phyloP scores from a whole-genome alignment of 1,139 yeast species.

The Protomyces inundatus region DNA sequence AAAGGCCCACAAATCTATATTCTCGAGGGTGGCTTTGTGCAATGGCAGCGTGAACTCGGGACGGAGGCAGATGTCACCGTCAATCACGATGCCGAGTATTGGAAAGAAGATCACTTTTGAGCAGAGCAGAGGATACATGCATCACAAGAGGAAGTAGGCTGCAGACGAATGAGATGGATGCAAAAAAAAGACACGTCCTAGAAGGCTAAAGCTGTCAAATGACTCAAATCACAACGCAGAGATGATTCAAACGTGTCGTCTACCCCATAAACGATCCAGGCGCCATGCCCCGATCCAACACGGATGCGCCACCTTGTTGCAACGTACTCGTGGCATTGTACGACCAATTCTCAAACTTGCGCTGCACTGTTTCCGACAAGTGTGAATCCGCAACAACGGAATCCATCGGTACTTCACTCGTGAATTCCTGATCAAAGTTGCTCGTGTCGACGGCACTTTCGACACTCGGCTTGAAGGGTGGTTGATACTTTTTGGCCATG shows the following conservation, averaged over 20 bases:
- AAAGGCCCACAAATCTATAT: slow-evolving; percentile 57
- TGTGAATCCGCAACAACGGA: slow-evolving; percentile 82
- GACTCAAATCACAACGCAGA: background rate
- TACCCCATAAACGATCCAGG: slow-evolving; percentile 11
- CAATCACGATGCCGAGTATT: slow-evolving; percentile 32
- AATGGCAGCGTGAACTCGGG: slow-evolving; percentile 77
- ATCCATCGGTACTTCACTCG: slow-evolving; percentile 88
- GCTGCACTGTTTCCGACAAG: slow-evolving; percentile 82
- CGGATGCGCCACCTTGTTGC: background rate
- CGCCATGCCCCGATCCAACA: slow-evolving; percentile 9
- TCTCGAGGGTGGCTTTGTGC: slow-evolving; percentile 67
- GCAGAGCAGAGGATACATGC: too few relatives aligned
- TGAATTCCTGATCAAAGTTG: slow-evolving; percentile 83
- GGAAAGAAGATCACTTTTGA: slow-evolving; percentile 26
- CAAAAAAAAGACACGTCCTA: background rate
- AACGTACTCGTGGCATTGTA: slow-evolving; percentile 4
- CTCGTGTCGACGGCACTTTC: slow-evolving; percentile 62
- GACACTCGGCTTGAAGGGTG: slow-evolving; percentile 93
- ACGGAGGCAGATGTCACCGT: slow-evolving; percentile 62
- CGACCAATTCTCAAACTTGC: slow-evolving; percentile 94
- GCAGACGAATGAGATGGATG: background rate
- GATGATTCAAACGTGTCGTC: background rate
- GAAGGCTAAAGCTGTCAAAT: background rate
- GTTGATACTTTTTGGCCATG: slow-evolving; percentile 80
- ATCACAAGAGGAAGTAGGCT: too few relatives aligned